These are phyloP conservation scores for Elongisporangium anandrum DNA, from an alignment of 352 stramenopile species.

Conservation along the genomic window DNA sequence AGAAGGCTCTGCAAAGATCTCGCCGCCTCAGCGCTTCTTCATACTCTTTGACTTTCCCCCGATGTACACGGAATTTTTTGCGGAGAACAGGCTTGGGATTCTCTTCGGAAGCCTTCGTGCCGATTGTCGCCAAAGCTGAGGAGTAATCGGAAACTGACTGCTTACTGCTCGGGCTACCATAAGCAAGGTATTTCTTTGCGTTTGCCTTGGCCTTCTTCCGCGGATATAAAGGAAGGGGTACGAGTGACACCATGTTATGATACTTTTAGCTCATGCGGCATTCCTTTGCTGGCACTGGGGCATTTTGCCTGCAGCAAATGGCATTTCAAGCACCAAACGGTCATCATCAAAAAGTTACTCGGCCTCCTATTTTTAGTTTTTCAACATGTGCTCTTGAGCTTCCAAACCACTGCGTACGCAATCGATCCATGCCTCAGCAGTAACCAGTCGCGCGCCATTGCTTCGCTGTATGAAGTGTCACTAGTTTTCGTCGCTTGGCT, in stretches of 20 bases:
- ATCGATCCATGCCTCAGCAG: neutral
- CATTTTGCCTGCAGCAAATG: neutral
- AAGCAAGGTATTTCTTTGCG: slow-evolving; percentile 15
- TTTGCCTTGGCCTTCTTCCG: neutral
- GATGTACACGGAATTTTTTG: neutral
- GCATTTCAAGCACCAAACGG: neutral
- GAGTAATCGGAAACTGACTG: neutral
- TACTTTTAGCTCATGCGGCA: neutral
- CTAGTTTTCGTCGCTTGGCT: neutral
- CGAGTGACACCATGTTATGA: neutral
- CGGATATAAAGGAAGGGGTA: neutral
- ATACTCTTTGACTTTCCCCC: slow-evolving; percentile 20
- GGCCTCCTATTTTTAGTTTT: neutral
- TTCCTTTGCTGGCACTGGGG: neutral
- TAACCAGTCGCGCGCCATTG: neutral
- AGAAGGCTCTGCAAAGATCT: slow-evolving; percentile 60
- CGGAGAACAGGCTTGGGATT: neutral
- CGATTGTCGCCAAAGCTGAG: neutral
- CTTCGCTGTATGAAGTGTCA: neutral
- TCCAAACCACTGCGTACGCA: neutral
- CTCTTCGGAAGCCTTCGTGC: neutral
- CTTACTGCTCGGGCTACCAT: neutral
- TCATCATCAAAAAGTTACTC: neutral
- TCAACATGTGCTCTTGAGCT: neutral
- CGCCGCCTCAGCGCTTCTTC: slow-evolving; percentile 50